phyloP scores from a whole-genome alignment of 495 filamentous ascomycete species.

The Xylaria intraflava region DNA sequence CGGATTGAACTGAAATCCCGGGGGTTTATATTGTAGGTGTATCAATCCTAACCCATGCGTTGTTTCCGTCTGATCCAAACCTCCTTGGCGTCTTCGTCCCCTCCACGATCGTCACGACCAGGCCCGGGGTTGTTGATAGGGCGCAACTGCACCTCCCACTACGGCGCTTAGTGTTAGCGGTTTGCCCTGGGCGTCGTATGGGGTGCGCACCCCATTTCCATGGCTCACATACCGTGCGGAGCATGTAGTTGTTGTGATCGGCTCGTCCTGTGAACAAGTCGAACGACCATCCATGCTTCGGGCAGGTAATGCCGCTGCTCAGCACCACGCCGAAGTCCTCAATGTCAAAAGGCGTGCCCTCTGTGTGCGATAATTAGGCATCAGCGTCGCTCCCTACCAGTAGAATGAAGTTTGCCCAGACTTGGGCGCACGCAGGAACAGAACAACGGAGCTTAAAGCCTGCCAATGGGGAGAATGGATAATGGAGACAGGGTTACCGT shows the following conservation, averaged over 20 bases:
- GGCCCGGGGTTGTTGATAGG: conserved; percentile 17
- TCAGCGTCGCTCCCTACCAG: background rate
- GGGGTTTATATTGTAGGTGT: too few relatives aligned
- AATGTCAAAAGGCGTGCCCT: conserved; percentile 53
- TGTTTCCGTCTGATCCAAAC: conserved; percentile 50
- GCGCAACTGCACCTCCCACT: conserved; percentile 53
- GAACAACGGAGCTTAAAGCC: background rate
- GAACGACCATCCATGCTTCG: conserved; percentile 58
- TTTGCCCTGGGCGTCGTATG: background rate
- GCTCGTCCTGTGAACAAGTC: conserved; percentile 50
- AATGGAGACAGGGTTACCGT: background rate
- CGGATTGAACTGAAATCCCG: too few relatives aligned
- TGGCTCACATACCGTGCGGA: conserved; percentile 32
- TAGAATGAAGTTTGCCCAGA: background rate
- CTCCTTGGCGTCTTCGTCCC: conserved; percentile 35
- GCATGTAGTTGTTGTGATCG: conserved; percentile 51
- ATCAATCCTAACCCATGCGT: conserved; percentile 37
- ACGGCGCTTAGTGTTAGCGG: background rate
- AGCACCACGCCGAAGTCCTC: conserved; percentile 52
- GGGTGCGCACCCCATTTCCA: background rate
- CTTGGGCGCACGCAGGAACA: background rate
- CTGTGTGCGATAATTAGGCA: conserved; percentile 23
- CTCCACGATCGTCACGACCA: conserved; percentile 4
- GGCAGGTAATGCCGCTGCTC: conserved; percentile 50
- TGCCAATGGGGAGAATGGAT: background rate